Base-by-base conservation (phyloP, 2,329 filamentous ascomycete genomes). In the Emergomyces pasteurianus region DNA sequence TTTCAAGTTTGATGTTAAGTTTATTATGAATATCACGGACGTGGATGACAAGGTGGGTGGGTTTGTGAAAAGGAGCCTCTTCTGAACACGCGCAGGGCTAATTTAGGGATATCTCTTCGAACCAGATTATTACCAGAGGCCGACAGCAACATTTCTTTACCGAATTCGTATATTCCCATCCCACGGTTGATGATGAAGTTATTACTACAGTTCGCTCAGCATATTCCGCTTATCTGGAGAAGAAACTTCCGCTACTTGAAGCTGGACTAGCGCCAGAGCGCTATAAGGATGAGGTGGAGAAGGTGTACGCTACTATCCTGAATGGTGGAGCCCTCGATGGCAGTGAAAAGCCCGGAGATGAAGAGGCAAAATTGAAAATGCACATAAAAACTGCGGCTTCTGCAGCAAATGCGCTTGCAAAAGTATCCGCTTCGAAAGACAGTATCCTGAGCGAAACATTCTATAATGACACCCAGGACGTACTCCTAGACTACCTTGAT, bases 21-120 rank as follows among this genome's bases (percentile, higher is more conserved):
- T 95, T 76, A 89, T 95, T 65, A 94, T 95, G 87, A 95, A 95
- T 76, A 90, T 94, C 64, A 95, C 91, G 34, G 91, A 92, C 68
- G 82, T 92, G 46, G 88, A 91, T 67, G 86, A 89, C 74, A 88
- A 88, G 80, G 83, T 85, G n/a, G n/a, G 7, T 31, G 69, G 50
- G 67, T 61, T 66, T 61, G 26, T 47, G 28, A 31, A 14, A 14
- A 28, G 6, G 6, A 28, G 23, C 23, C 40, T 57, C n/a, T 8
- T 28, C 14, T 40, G 40, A 31, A 26, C 34, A 23, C 2, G 38
- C 54, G 23, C 40, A 57, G 38, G 38, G 26, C 18, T 57, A 8
- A 43, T 46, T n/a, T 31, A 36, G 16, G 16, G 36, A 12, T 34
- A 38, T 21, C 18, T 38, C n/a, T n/a, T n/a, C 9, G 26, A 9